Percentiles rank a stretch among this genome's conserved stretches.
Evolutionary conservation across 192 early-diverging fungal genomes (phyloP).

Genomic region (Phlyctochytrium planicorne): DNA sequence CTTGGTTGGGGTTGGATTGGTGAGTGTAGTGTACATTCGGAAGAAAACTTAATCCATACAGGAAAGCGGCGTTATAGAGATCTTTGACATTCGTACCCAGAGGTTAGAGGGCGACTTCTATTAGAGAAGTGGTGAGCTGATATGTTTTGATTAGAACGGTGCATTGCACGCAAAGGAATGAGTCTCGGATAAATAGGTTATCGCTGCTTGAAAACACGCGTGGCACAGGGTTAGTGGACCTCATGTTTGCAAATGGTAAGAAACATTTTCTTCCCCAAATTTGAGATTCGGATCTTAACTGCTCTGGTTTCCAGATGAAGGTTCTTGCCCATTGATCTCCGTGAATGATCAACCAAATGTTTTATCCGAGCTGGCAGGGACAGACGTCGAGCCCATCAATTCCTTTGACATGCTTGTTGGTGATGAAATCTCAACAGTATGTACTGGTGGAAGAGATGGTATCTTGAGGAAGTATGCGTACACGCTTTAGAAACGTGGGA

Average conservation of each 20-base stretch:
- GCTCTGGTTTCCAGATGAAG: not conserved
- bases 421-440: not conserved
- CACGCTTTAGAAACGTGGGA: too few relatives aligned
- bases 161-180: not conserved
- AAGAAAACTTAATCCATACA: not conserved
- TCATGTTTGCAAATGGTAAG: not conserved
- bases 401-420: not conserved
- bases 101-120: not conserved
- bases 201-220: not conserved
- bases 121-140: too few relatives aligned
- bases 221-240: not conserved
- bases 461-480: not conserved
- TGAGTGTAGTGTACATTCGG: not conserved
- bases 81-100: not conserved
- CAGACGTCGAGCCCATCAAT: not conserved
- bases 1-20: not conserved
- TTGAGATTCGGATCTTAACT: too few relatives aligned
- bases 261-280: not conserved
- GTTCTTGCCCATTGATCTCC: not conserved
- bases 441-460: not conserved
- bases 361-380: not conserved
- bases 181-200: not conserved
- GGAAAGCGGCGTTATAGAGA: constrained; percentile 1
- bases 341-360: not conserved
- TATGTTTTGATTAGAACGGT: not conserved